Evolutionary conservation across 2,329 filamentous ascomycete genomes (phyloP), one percentile per base, ranked within the genome.

Genomic region (Trichophyton verrucosum): DNA sequence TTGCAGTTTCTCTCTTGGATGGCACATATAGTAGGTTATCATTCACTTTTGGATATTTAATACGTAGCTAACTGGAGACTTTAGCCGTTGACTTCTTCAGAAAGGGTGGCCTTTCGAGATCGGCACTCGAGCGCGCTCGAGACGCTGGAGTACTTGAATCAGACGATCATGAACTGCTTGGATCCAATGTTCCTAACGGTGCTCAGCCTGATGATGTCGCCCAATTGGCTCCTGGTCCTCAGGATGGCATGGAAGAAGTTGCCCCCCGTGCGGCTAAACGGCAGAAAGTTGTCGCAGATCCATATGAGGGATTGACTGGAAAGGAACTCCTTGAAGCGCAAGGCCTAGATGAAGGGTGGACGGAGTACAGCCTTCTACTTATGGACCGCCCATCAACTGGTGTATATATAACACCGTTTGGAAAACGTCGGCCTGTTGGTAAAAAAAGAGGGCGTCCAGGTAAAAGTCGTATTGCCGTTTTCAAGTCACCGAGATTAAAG

Each of bases 341-440:
- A 59, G 74, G 74, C 1, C 64, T 75, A 62, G 74, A 76, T 61
- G 72, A 75, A 58, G 69, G 68, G 1, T 76, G 73, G 72, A 75
- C 74, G 1, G 72, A 74, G 61, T 76, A 75, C 61, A 74, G 66
- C 36, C 67, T 72, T 24, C 61, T 74, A 2, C 60, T 73, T 3
- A 71, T 75, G 55, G 70, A 75, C 30, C 72, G 72, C n/a, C 66
- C 69, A 11, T 63, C 61, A 2, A 68, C 73, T 11, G 76, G 76
- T 8, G 68, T 77, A 9, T 77, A 76, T 61, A 61, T 77, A 24
- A 76, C 76, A 9, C 68, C 73, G 3, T 66, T 66, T 44, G 74
- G 74, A 17, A 72, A 70, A 60, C 69, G 74, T 40, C 68, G 73
- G 58, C 71, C 74, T 20, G 65, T 68, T n/a, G 74, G 72, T 1